Conservation (phyloP, 371 early-diverging fungal species). For the Fennellomyces sp. region DNA sequence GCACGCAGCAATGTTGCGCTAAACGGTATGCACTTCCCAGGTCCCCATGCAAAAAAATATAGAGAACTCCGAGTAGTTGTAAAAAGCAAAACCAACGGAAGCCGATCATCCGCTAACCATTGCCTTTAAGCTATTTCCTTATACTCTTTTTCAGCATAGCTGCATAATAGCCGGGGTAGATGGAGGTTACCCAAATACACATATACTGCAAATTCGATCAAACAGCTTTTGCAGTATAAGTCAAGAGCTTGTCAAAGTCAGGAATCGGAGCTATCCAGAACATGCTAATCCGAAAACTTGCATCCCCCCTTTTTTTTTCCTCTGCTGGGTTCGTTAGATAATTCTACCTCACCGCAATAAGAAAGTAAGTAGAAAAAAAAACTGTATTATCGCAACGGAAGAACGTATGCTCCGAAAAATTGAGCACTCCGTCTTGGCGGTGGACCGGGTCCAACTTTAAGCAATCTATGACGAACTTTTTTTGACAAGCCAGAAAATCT, state of each 20-base stretch:
- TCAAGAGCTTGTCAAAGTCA: neutral
- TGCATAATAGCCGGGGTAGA: neutral
- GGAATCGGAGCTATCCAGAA: neutral
- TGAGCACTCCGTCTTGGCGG: neutral
- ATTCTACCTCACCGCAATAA: neutral
- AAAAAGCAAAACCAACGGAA: neutral
- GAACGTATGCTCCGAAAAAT: neutral
- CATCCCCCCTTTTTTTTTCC: no score
- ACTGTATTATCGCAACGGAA: neutral
- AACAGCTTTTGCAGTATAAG: constrained; percentile 1
- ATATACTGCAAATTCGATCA: neutral
- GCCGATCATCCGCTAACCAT: neutral
- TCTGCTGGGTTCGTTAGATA: neutral
- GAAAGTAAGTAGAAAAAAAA: neutral
- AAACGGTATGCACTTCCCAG: neutral
- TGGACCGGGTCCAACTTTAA: no score
- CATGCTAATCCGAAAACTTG: neutral
- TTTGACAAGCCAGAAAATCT: no score
- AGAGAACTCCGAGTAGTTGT: neutral
- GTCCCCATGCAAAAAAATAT: neutral
- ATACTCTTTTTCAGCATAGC: neutral
- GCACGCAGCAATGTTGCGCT: no score
- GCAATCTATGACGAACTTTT: no score
- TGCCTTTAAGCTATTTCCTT: neutral
- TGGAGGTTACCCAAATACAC: neutral